Base-by-base conservation (phyloP, 306 rosid species). In the Geum urbanum region DNA sequence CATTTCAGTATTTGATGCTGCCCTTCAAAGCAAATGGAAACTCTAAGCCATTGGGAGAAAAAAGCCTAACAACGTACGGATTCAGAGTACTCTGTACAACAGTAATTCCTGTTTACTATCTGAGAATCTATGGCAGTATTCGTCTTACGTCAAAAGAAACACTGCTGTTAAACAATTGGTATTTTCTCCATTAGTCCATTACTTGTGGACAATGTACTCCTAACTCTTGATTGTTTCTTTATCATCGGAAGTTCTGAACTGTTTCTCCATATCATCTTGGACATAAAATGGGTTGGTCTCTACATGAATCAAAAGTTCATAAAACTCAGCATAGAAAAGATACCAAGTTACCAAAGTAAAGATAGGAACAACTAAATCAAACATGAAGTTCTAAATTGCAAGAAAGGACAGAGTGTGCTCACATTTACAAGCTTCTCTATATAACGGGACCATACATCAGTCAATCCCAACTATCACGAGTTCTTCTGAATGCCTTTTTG, bases 401-500 rank as follows among this genome's bases (percentile, higher is more conserved):
- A 10, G 44, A 32, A 62, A 67, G 18, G 48, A 58, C 49, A 55
- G 47, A 48, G 57, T 15, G 22, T 9, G 11, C 44, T 11, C 22
- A 70, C 61, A 62, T 24, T 15, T 1, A 41, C 53, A 60, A 54
- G 35, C 22, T 46, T 22, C 56, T 19, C 50, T 8, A 18, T 32
- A 13, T 45, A 50, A 37, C 16, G 9, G 18, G 54, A 63, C 16
- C 35, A 9, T 15, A 61, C 57, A 22, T 8, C 16, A 20, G 60
- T 72, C 59, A 79, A 73, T 92, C 97, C 97, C 96, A 92, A 78
- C 97, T 88, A 76, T 60, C 78, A 67, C 86, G 87, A 77, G 81
- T 86, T 84, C 97, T 88, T 86, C 98, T 83, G 48, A 86, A 87
- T 0, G 96, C 84, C 69, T 92, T 88, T 80, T 90, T 90, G 46